Evolutionary conservation across 768 basidiomycete species (phyloP).

Genomic region (Panus rudis): DNA sequence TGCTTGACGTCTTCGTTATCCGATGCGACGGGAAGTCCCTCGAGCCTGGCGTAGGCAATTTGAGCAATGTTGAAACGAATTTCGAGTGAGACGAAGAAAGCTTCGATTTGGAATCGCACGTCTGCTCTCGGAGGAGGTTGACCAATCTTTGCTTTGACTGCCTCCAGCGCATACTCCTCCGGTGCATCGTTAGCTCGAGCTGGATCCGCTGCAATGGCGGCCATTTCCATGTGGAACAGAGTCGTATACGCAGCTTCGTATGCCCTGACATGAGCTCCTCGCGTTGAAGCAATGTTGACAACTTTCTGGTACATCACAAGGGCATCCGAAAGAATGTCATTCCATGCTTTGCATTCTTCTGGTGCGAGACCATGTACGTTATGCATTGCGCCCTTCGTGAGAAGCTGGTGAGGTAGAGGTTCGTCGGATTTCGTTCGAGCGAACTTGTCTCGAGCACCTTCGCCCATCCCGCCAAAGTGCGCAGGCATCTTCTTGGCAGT

Average conservation of each 20-base stretch:
- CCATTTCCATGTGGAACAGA: slow-evolving; percentile 43
- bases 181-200: slow-evolving; percentile 22
- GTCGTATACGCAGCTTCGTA: slow-evolving; percentile 55
- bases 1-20: slow-evolving; percentile 3
- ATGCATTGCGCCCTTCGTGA: slow-evolving; percentile 2
- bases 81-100: slow-evolving; percentile 46
- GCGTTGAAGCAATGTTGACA: slow-evolving; percentile 34
- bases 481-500: not conserved
- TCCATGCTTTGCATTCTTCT: slow-evolving; percentile 33
- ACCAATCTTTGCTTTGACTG: slow-evolving; percentile 46
- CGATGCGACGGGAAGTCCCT: slow-evolving; percentile 21
- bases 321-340: slow-evolving; percentile 28
- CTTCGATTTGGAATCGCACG: slow-evolving; percentile 53
- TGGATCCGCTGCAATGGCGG: slow-evolving; percentile 25
- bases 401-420: not conserved
- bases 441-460: not conserved
- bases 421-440: not conserved
- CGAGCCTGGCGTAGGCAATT: slow-evolving; percentile 36
- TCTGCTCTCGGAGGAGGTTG: slow-evolving; percentile 53
- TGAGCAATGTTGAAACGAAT: slow-evolving; percentile 46
- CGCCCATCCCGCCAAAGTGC: slow-evolving; percentile 2
- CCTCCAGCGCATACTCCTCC: slow-evolving; percentile 41
- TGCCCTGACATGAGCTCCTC: slow-evolving; percentile 49
- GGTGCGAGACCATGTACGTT: slow-evolving; percentile 26
- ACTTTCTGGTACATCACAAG: slow-evolving; percentile 34